A percentile compares a stretch with the other conserved stretches of the same genome.
These are phyloP conservation scores for Aschersonia sp. DNA, from an alignment of 2,329 filamentous ascomycete genomes.

Conservation along the genomic window DNA sequence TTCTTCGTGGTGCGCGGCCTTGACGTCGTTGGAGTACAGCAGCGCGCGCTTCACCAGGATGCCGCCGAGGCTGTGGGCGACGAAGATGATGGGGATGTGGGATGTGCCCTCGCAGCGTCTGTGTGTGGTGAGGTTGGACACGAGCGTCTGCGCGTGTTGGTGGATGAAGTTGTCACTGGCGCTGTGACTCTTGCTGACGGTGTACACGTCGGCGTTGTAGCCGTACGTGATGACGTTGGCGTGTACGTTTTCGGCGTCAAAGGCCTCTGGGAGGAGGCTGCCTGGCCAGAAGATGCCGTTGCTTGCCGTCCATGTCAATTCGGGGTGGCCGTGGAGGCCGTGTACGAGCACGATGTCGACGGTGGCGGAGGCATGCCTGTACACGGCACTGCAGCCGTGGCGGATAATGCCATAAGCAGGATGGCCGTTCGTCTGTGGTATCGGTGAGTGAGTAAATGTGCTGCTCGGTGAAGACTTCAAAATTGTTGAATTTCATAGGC, in stretches of 20 bases:
- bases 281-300: constrained; percentile 54
- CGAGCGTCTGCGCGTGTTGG: constrained; percentile 56
- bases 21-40: constrained; percentile 50
- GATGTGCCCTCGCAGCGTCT: constrained; percentile 41
- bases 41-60: constrained; percentile 58
- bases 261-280: constrained; percentile 47
- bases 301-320: constrained; percentile 45
- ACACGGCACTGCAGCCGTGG: constrained; percentile 45
- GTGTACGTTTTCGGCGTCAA: constrained; percentile 37
- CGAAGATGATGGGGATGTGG: constrained; percentile 58
- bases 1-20: constrained; percentile 44
- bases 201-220: constrained; percentile 55
- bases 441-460: neutral
- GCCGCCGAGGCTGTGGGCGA: constrained; percentile 61
- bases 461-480: too few species aligned
- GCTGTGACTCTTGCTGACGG: constrained; percentile 31
- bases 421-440: neutral
- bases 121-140: constrained; percentile 47
- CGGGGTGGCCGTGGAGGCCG: constrained; percentile 52
- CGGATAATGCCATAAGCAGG: constrained; percentile 16
- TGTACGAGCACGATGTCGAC: constrained; percentile 59
- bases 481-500: too few species aligned
- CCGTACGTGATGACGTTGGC: constrained; percentile 54
- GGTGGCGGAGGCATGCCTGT: constrained; percentile 41
- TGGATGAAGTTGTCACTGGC: constrained; percentile 54